Conservation (phyloP, 75 land plant genomes). For the Sequoiadendron giganteum region DNA sequence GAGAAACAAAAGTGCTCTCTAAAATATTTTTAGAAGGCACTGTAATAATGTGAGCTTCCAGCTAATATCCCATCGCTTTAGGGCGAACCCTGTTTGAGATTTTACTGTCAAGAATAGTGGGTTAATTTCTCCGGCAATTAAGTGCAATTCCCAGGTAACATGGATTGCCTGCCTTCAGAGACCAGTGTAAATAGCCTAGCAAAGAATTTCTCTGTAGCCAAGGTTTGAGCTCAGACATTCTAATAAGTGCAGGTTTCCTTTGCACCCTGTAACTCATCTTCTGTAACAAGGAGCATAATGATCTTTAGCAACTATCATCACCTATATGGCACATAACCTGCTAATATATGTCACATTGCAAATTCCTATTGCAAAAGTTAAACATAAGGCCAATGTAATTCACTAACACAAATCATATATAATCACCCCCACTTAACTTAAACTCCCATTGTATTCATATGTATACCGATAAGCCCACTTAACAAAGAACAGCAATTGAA, state of each 20-base stretch:
- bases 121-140: too few relatives aligned
- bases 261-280: background rate
- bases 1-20: background rate
- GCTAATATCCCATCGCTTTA: too few relatives aligned
- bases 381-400: background rate
- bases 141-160: too few relatives aligned
- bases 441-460: background rate
- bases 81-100: too few relatives aligned
- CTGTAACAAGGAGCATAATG: background rate
- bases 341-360: background rate
- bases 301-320: background rate
- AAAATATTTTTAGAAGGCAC: background rate
- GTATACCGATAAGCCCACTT: background rate
- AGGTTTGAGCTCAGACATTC: too few relatives aligned
- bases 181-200: too few relatives aligned
- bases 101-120: too few relatives aligned
- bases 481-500: background rate
- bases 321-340: background rate
- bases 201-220: too few relatives aligned
- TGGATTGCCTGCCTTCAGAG: too few relatives aligned
- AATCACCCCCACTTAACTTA: background rate
- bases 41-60: background rate
- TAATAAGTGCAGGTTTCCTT: too few relatives aligned
- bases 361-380: background rate
- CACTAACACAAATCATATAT: background rate